A percentile compares a stretch with the other conserved stretches of the same genome.
These are phyloP conservation scores for Aphelidium insulamus DNA, from an alignment of 371 early-diverging fungal genomes.

Conservation along the genomic window DNA sequence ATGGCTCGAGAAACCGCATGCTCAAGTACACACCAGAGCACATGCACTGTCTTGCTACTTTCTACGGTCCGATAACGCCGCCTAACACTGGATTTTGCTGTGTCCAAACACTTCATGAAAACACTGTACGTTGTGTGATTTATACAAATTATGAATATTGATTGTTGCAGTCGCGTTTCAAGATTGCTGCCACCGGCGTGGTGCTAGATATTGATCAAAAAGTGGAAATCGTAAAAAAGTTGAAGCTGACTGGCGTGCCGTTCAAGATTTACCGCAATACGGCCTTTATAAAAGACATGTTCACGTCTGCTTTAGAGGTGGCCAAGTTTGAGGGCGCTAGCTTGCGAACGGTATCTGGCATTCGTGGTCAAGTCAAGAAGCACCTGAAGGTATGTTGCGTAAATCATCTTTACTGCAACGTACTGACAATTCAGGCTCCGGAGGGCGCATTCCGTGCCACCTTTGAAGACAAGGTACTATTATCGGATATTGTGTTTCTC, in stretches of 20 bases:
- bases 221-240: slow-evolving; percentile 88
- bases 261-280: slow-evolving; percentile 91
- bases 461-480: slow-evolving; percentile 94
- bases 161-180: slow-evolving; percentile 43
- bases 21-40: slow-evolving; percentile 97
- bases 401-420: background rate
- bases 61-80: slow-evolving; percentile 44
- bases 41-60: slow-evolving; percentile 90
- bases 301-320: slow-evolving; percentile 93
- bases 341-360: slow-evolving; percentile 89
- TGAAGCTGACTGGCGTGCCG: slow-evolving; percentile 90
- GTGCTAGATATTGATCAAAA: slow-evolving; percentile 79
- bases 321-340: slow-evolving; percentile 93
- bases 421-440: too few relatives aligned
- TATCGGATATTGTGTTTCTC: slow-evolving; percentile 91
- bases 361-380: slow-evolving; percentile 97
- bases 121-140: slow-evolving; percentile 3
- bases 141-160: background rate
- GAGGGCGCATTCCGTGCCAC: slow-evolving; percentile 95
- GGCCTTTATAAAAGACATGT: slow-evolving; percentile 98
- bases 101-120: slow-evolving; percentile 13
- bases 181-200: slow-evolving; percentile 82
- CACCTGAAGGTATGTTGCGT: slow-evolving; percentile 23
- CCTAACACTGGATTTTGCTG: slow-evolving; percentile 29
- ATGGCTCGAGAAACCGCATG: slow-evolving; percentile 85